These are phyloP conservation scores for Tritrichomonas foetus DNA, from an alignment of 208 protist species.

Conservation along the genomic window DNA sequence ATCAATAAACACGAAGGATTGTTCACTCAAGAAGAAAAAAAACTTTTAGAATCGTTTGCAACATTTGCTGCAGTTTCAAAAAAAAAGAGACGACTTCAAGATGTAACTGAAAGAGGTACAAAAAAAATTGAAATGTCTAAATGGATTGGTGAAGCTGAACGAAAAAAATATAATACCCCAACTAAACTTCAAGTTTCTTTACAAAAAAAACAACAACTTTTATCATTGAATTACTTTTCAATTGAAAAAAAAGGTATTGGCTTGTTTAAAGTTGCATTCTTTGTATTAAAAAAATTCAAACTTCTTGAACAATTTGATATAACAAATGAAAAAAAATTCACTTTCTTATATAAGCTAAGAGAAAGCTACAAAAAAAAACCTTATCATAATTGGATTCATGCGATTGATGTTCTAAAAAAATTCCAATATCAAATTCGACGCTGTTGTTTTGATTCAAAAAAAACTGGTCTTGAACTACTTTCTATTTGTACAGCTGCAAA, in stretches of 20 bases:
- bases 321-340: not conserved
- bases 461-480: not conserved
- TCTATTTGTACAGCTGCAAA: not conserved
- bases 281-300: conserved; percentile 41
- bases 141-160: not conserved
- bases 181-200: not conserved
- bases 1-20: not conserved
- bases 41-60: not conserved
- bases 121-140: not conserved
- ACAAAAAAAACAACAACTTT: not conserved
- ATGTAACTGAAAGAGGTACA: not conserved
- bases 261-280: not conserved
- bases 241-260: not conserved
- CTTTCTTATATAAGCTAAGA: conserved; percentile 23
- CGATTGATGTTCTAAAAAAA: not conserved
- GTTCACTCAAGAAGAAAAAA: conserved; percentile 14
- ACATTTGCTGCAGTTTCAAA: not conserved
- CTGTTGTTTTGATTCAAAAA: not conserved
- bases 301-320: conserved; percentile 44
- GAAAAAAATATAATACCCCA: not conserved
- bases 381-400: not conserved
- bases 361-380: not conserved
- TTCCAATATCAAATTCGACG: not conserved
- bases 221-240: not conserved
- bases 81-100: not conserved